A percentile compares a stretch with the other conserved stretches of the same genome.
These are phyloP conservation scores for Deuterostichococcus epilithicus DNA, from an alignment of 139 green algal species.

Conservation along the genomic window DNA sequence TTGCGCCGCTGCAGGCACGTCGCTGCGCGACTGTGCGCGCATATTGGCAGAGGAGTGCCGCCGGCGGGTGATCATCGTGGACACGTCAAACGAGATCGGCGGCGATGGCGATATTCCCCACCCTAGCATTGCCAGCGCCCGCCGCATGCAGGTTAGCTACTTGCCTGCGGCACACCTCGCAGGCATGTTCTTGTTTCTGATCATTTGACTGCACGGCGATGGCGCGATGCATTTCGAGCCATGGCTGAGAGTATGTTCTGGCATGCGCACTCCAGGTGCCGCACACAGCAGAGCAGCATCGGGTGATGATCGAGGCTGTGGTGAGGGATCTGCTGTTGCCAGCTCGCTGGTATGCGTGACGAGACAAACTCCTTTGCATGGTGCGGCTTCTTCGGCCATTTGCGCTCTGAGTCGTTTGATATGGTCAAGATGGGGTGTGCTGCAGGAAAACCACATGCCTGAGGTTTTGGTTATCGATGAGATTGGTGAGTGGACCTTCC, in stretches of 20 bases:
- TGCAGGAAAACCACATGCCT: slow-evolving; percentile 83
- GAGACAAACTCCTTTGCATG: too few relatives aligned
- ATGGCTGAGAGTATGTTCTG: neutral
- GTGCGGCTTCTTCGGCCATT: too few relatives aligned
- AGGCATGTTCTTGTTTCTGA: too few relatives aligned
- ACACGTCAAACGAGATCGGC: slow-evolving; percentile 94
- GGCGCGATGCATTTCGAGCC: too few relatives aligned
- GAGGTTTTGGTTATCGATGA: slow-evolving; percentile 78
- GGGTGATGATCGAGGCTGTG: slow-evolving; percentile 75
- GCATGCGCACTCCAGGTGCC: slow-evolving; percentile 26
- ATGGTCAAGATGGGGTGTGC: neutral
- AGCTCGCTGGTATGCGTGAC: too few relatives aligned
- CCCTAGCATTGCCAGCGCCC: slow-evolving; percentile 46
- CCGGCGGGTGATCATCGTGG: slow-evolving; percentile 78
- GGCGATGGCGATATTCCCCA: slow-evolving; percentile 84
- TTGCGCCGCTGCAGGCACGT: neutral
- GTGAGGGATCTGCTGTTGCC: neutral
- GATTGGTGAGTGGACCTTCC: slow-evolving; percentile 46
- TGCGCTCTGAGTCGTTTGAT: too few relatives aligned
- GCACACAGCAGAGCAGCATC: slow-evolving; percentile 42
- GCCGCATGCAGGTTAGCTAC: slow-evolving; percentile 51
- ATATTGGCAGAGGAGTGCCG: slow-evolving; percentile 7
- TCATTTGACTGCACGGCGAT: too few relatives aligned
- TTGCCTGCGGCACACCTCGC: too few relatives aligned
- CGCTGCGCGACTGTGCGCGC: neutral